These are phyloP conservation scores for Leccinum arenicola DNA, from an alignment of 768 basidiomycete species.

Conservation along the genomic window DNA sequence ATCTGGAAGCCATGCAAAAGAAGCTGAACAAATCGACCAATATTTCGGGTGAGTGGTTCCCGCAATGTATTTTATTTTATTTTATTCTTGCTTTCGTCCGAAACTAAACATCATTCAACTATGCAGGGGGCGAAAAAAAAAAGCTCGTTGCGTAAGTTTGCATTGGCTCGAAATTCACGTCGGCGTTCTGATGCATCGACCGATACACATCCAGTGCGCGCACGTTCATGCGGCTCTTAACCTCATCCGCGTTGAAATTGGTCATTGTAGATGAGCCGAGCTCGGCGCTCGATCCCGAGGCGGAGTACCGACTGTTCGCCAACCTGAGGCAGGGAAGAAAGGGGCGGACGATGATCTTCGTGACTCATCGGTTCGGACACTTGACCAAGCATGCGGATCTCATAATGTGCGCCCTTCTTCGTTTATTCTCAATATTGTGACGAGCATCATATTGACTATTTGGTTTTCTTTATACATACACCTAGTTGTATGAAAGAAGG, in stretches of 20 bases:
- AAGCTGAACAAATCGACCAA: conserved; percentile 17
- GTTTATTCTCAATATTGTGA: not conserved
- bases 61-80: not conserved
- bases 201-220: conserved; percentile 26
- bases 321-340: conserved; percentile 26
- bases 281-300: conserved; percentile 37
- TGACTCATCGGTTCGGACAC: conserved; percentile 40
- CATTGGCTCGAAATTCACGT: not conserved
- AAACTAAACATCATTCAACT: not conserved
- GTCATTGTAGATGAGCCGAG: conserved; percentile 38
- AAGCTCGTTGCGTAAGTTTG: conserved; percentile 27
- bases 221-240: conserved; percentile 40
- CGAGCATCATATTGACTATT: not conserved
- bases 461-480: not conserved
- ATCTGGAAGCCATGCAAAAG: conserved; percentile 14
- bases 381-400: conserved; percentile 36
- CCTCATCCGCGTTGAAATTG: conserved; percentile 26
- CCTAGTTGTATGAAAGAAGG: conserved; percentile 35
- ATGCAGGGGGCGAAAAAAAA: conserved; percentile 31
- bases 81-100: no score
- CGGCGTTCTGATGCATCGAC: not conserved
- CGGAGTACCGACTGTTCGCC: conserved; percentile 32
- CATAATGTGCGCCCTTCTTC: conserved; percentile 31
- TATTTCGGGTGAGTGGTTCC: conserved; percentile 24
- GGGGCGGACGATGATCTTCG: conserved; percentile 39